Conservation (phyloP, 148 eudicot genomes). For the Bassia scoparia region DNA sequence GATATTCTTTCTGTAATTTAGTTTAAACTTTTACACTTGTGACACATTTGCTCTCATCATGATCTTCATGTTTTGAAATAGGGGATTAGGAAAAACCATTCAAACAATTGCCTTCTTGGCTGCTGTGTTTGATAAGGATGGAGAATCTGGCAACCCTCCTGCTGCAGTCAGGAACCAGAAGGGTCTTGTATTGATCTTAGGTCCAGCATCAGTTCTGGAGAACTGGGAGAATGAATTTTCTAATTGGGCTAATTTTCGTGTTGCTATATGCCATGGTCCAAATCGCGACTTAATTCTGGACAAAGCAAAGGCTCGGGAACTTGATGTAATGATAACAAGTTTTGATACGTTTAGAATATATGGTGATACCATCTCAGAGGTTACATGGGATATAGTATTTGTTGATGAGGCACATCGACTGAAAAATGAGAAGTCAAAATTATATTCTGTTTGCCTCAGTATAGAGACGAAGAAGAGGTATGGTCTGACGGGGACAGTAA, state of each 20-base stretch:
- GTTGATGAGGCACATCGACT: constrained; percentile 94
- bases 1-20: neutral
- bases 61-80: constrained; percentile 27
- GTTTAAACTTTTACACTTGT: neutral
- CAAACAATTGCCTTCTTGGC: constrained; percentile 96
- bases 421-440: constrained; percentile 90
- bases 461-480: constrained; percentile 68
- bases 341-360: constrained; percentile 86
- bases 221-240: constrained; percentile 94
- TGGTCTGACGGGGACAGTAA: constrained; percentile 92
- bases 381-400: constrained; percentile 78
- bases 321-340: constrained; percentile 88
- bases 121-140: constrained; percentile 83
- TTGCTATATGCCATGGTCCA: constrained; percentile 81
- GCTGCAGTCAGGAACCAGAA: constrained; percentile 34
- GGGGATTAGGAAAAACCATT: constrained; percentile 98
- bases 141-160: constrained; percentile 36
- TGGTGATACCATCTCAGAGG: constrained; percentile 50
- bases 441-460: constrained; percentile 61
- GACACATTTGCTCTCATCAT: constrained; percentile 4
- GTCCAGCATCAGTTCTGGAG: constrained; percentile 84
- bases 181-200: constrained; percentile 74
- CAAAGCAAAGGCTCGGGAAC: constrained; percentile 49
- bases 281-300: constrained; percentile 85
- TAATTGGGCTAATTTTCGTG: constrained; percentile 76